These are phyloP conservation scores for Eudorina sp. DNA, from an alignment of 139 green algal genomes.

Conservation along the genomic window DNA sequence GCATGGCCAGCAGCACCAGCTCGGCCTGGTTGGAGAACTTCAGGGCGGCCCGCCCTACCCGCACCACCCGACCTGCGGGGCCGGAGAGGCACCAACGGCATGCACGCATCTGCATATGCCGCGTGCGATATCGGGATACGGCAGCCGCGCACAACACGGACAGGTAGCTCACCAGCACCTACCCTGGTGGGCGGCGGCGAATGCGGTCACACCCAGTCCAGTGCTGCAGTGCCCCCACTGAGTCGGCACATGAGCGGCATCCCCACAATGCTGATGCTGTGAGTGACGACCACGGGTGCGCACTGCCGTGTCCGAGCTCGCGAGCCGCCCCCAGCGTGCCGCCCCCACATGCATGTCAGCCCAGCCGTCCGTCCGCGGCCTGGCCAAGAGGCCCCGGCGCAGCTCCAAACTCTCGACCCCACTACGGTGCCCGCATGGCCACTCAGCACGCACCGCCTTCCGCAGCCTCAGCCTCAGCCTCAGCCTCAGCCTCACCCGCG, in stretches of 20 bases:
- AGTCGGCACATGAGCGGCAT: too few species aligned
- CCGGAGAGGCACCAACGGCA: background rate
- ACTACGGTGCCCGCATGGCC: too few species aligned
- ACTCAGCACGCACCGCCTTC: background rate
- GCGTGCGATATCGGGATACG: too few species aligned
- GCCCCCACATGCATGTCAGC: too few species aligned
- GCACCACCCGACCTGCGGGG: background rate
- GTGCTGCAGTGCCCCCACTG: background rate
- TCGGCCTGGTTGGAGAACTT: background rate
- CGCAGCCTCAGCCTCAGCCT: background rate
- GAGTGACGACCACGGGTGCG: too few species aligned
- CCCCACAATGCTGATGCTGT: too few species aligned
- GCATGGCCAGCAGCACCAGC: constrained; percentile 41
- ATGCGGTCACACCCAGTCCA: background rate
- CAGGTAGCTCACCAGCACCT: background rate
- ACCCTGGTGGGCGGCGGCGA: too few species aligned
- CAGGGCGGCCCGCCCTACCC: background rate
- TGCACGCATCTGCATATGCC: too few species aligned
- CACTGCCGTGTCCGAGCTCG: too few species aligned
- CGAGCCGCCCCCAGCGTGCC: too few species aligned
- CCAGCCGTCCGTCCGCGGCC: too few species aligned
- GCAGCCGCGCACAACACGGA: background rate
- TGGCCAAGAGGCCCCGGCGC: background rate
- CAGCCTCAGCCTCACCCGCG: background rate
- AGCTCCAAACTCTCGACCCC: too few species aligned